Evolutionary conservation across 371 early-diverging fungal genomes (phyloP).

Genomic region (Smittium mucronatum): DNA sequence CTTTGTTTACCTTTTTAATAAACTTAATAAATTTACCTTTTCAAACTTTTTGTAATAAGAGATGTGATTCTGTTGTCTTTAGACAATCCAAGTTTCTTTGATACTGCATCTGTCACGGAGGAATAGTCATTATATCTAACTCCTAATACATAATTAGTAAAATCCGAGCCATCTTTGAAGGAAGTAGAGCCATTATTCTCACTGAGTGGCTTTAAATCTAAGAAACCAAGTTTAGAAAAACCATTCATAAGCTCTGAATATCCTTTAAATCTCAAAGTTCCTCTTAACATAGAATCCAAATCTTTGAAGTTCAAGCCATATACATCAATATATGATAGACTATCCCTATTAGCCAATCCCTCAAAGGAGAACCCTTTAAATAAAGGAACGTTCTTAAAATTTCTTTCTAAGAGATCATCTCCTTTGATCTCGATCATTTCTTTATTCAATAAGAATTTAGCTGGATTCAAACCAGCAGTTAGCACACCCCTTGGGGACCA

Average conservation of each 20-base stretch:
- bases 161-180: neutral
- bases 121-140: neutral
- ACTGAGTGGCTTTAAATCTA: conserved; percentile 12
- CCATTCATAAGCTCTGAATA: conserved; percentile 29
- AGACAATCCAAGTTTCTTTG: conserved; percentile 7
- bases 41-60: neutral
- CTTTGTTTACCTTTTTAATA: too few species aligned
- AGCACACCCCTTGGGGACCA: conserved; percentile 95
- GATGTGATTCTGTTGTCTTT: conserved; percentile 6
- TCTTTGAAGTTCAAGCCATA: conserved; percentile 60
- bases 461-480: conserved; percentile 81
- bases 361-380: conserved; percentile 68
- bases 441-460: conserved; percentile 71
- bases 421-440: conserved; percentile 73
- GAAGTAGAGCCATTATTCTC: neutral
- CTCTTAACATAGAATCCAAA: conserved; percentile 81
- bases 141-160: neutral
- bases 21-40: too few species aligned
- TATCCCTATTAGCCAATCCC: conserved; percentile 93
- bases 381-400: conserved; percentile 45
- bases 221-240: conserved; percentile 21
- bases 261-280: conserved; percentile 77
- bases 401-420: conserved; percentile 48
- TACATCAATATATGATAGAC: conserved; percentile 76
- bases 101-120: conserved; percentile 11